Percentiles rank a stretch among this genome's conserved stretches.
Conservation (phyloP, 352 stramenopile genomes). For the Globisporangium viniferum region DNA sequence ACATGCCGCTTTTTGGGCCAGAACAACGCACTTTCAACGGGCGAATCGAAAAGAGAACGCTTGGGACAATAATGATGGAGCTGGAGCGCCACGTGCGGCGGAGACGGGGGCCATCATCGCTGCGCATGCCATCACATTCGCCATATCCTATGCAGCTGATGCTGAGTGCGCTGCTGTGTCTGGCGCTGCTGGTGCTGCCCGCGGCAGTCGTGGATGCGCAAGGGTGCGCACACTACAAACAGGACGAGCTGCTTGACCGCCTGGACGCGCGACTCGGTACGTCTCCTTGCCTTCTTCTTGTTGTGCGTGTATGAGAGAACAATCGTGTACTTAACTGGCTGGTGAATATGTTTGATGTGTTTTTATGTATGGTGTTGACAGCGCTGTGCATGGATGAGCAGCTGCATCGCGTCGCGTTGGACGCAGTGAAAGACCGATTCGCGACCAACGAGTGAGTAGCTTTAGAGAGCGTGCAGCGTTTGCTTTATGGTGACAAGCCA, state of each 20-base stretch:
- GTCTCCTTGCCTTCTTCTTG: slow-evolving; percentile 7
- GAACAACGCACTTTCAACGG: not conserved
- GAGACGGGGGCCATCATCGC: not conserved
- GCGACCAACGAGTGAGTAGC: slow-evolving; percentile 40
- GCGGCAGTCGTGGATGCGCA: slow-evolving; percentile 15
- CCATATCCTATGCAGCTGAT: not conserved
- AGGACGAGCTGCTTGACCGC: slow-evolving; percentile 42
- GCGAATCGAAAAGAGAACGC: not conserved
- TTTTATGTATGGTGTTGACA: not conserved
- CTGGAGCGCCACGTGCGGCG: not conserved
- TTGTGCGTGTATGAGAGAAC: not conserved
- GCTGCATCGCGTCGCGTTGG: slow-evolving; percentile 22
- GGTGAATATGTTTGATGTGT: not conserved
- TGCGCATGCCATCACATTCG: not conserved
- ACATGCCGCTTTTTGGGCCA: not conserved
- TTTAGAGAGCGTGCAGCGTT: not conserved
- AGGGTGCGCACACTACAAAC: slow-evolving; percentile 30
- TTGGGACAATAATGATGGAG: not conserved
- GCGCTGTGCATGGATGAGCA: slow-evolving; percentile 31
- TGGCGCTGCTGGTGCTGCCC: slow-evolving; percentile 12
- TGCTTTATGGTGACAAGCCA: not conserved
- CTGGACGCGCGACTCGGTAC: slow-evolving; percentile 37
- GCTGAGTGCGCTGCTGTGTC: not conserved
- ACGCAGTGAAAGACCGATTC: slow-evolving; percentile 42
- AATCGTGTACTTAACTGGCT: not conserved